phyloP scores from a whole-genome alignment of 192 early-diverging fungal species.

The Chytriomyces confervae region DNA sequence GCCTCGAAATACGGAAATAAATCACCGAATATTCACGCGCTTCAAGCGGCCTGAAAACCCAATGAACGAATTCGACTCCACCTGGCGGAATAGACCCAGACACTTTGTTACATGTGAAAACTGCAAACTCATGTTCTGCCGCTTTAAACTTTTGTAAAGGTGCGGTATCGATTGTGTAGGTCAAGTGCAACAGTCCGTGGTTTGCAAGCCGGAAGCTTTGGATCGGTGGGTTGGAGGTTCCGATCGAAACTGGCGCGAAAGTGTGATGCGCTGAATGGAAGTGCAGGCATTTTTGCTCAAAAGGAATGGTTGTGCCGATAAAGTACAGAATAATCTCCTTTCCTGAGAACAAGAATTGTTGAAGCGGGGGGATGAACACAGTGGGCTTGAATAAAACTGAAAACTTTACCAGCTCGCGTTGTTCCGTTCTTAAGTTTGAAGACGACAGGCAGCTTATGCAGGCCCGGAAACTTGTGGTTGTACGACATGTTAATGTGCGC shows the following conservation, averaged over 20 bases:
- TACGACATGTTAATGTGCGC: slow-evolving; percentile 55
- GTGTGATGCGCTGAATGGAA: slow-evolving; percentile 43
- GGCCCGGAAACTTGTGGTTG: slow-evolving; percentile 57
- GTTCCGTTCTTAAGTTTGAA: slow-evolving; percentile 61
- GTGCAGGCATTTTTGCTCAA: slow-evolving; percentile 53
- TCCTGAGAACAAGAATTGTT: slow-evolving; percentile 12
- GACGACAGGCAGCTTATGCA: slow-evolving; percentile 57
- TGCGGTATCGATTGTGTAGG: slow-evolving; percentile 50
- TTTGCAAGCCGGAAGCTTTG: slow-evolving; percentile 52
- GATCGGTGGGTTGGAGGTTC: slow-evolving; percentile 48
- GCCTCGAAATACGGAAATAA: background rate
- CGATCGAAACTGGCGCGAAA: slow-evolving; percentile 51
- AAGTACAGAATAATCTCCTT: slow-evolving; percentile 59
- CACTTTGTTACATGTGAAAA: slow-evolving; percentile 48
- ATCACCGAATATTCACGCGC: slow-evolving; percentile 51
- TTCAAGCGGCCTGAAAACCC: slow-evolving; percentile 61
- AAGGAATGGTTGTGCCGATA: slow-evolving; percentile 50
- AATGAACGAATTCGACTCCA: slow-evolving; percentile 47
- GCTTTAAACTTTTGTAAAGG: slow-evolving; percentile 46
- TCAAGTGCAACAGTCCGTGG: slow-evolving; percentile 42
- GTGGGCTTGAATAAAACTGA: background rate
- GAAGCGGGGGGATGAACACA: too few species aligned
- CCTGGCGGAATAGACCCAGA: slow-evolving; percentile 50
- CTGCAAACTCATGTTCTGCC: slow-evolving; percentile 47
- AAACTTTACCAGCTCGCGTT: slow-evolving; percentile 35